Percentiles rank a stretch among this genome's conserved stretches.
phyloP scores from a whole-genome alignment of 2,329 filamentous ascomycete species.

The Fonsecaea monophora region DNA sequence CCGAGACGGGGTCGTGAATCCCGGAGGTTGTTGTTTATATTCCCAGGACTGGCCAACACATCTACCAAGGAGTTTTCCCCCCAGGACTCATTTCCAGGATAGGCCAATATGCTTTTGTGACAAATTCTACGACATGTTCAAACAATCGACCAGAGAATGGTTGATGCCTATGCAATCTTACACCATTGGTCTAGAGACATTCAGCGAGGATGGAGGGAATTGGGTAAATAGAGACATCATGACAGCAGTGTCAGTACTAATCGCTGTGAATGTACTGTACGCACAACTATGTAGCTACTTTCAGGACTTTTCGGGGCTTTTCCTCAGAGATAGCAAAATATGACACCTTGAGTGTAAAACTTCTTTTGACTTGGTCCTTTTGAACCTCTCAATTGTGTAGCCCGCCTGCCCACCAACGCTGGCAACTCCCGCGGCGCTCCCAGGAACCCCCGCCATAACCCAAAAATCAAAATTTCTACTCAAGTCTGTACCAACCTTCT shows the following conservation, averaged over 20 bases:
- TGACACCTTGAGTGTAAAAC: neutral
- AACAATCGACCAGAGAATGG: neutral
- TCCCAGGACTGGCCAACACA: conserved; percentile 24
- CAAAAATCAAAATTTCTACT: conserved; percentile 4
- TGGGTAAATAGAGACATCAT: conserved; percentile 21
- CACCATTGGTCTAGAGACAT: neutral
- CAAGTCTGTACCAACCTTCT: neutral
- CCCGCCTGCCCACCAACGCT: neutral
- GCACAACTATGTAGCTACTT: neutral
- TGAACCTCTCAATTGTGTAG: neutral
- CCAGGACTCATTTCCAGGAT: conserved; percentile 1
- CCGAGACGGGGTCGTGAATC: conserved; percentile 4
- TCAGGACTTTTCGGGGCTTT: neutral
- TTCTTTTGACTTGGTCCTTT: neutral
- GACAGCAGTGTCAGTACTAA: conserved; percentile 21
- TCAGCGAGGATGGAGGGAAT: neutral
- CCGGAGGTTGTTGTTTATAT: conserved; percentile 13
- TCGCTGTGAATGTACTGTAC: conserved; percentile 15
- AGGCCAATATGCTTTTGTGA: conserved; percentile 7
- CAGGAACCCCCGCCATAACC: neutral
- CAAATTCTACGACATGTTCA: neutral
- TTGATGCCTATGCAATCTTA: neutral
- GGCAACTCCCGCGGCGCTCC: neutral
- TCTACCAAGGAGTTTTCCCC: conserved; percentile 1
- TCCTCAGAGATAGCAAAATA: neutral